phyloP scores from a whole-genome alignment of 495 filamentous ascomycete species.

The Penicillium turbatum region DNA sequence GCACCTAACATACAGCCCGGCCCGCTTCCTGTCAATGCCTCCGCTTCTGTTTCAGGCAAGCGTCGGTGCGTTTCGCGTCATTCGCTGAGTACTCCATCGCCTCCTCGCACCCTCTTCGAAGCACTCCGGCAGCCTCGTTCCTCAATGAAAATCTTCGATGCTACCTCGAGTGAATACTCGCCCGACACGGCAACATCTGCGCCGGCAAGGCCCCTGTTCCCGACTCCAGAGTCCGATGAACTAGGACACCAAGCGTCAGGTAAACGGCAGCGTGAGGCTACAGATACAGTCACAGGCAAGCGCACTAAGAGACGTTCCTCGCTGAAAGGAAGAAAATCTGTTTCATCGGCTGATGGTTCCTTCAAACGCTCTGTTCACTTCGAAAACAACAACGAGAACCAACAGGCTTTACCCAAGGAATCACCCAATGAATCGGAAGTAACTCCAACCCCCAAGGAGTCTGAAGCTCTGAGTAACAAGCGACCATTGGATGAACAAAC shows the following conservation, averaged over 20 bases:
- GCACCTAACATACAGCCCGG: neutral
- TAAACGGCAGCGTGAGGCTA: neutral
- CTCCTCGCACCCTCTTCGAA: conserved; percentile 3
- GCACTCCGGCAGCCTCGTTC: neutral
- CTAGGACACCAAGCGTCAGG: neutral
- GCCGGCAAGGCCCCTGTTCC: conserved; percentile 2
- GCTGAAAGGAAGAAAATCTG: neutral
- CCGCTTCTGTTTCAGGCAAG: neutral
- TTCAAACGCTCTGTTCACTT: conserved; percentile 4
- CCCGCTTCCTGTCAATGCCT: neutral
- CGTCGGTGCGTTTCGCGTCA: neutral
- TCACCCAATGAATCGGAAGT: too few species aligned
- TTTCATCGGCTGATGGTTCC: neutral
- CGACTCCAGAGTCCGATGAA: neutral
- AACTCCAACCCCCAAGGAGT: neutral
- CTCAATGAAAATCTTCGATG: conserved; percentile 4
- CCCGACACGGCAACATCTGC: neutral
- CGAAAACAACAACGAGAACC: neutral
- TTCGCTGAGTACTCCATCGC: neutral
- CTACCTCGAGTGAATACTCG: conserved; percentile 3
- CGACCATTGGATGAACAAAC: conserved; percentile 20
- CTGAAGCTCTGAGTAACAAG: conserved; percentile 12
- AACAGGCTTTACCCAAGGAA: neutral
- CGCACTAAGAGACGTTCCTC: conserved; percentile 3
- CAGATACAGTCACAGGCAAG: neutral